Evolutionary conservation across 306 rosid genomes (phyloP).

Genomic region (Quercus glauca): DNA sequence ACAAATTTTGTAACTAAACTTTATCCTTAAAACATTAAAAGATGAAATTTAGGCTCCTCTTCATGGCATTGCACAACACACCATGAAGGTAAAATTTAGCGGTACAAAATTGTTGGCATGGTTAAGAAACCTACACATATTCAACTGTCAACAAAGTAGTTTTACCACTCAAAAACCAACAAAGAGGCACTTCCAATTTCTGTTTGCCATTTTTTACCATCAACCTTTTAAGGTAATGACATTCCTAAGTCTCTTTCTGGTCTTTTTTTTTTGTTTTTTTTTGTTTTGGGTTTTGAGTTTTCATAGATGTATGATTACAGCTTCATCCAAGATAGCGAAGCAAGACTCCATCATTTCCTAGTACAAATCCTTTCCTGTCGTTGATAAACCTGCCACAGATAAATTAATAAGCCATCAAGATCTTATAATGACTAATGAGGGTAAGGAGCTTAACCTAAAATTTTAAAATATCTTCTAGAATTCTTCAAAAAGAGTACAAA

Average conservation of each 20-base stretch:
- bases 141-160: background rate
- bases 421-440: background rate
- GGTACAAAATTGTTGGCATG: conserved; percentile 35
- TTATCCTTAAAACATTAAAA: background rate
- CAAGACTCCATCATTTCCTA: conserved; percentile 94
- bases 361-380: conserved; percentile 82
- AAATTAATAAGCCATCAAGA: conserved; percentile 10
- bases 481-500: background rate
- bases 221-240: background rate
- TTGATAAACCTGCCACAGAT: conserved; percentile 63
- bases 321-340: conserved; percentile 90
- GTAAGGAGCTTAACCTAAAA: conserved; percentile 1
- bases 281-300: too few relatives aligned
- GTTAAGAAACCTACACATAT: conserved; percentile 27
- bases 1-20: too few relatives aligned
- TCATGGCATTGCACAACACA: conserved; percentile 15
- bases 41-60: conserved; percentile 12
- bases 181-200: background rate
- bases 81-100: background rate
- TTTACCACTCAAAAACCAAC: background rate
- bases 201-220: background rate
- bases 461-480: background rate
- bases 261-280: background rate
- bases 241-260: background rate
- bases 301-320: background rate